Evolutionary conservation across 176 grass and related monocot genomes (phyloP).

Genomic region (Dactylis glomerata): DNA sequence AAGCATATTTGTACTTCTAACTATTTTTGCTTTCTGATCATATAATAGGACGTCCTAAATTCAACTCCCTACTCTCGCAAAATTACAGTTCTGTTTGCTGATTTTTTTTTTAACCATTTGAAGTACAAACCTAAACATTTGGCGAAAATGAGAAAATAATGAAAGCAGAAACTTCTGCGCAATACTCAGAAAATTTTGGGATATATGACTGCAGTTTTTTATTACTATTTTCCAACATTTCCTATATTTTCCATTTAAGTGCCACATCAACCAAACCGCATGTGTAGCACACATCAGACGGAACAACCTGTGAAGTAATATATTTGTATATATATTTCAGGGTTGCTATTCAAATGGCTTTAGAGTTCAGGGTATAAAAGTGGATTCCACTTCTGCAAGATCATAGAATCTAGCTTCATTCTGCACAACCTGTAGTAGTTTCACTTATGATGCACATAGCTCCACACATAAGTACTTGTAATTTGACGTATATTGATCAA

Average conservation of each 20-base stretch:
- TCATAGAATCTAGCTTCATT: background rate
- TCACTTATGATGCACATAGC: background rate
- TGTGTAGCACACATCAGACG: background rate
- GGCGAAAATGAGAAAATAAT: background rate
- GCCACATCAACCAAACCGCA: background rate
- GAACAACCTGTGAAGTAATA: background rate
- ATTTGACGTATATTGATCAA: background rate
- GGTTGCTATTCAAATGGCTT: background rate
- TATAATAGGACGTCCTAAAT: background rate
- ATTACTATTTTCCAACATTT: background rate
- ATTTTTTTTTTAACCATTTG: background rate
- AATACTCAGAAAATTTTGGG: background rate
- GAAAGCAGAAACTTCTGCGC: background rate
- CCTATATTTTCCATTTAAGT: background rate
- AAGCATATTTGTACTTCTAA: background rate
- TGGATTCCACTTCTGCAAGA: background rate
- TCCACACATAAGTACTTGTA: background rate
- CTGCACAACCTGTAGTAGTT: background rate
- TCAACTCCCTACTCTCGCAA: background rate
- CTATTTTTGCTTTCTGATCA: background rate
- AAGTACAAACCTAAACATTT: background rate
- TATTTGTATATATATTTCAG: background rate
- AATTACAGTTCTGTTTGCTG: background rate
- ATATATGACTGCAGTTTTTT: too few relatives aligned
- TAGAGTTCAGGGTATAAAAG: background rate